Evolutionary conservation across 2,329 filamentous ascomycete genomes (phyloP), one percentile per base, ranked within the genome.

Genomic region (Ciborinia camelliae): DNA sequence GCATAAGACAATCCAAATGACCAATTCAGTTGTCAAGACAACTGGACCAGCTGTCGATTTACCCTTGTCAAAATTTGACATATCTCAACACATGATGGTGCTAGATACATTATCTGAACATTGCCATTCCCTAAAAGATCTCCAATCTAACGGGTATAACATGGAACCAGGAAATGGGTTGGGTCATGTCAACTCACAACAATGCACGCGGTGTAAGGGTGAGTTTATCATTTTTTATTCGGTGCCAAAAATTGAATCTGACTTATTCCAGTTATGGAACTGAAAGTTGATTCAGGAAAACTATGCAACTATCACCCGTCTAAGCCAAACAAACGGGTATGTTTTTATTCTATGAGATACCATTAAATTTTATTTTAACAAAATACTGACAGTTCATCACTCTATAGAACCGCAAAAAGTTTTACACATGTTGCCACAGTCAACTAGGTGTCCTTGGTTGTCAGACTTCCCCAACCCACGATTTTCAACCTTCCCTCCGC

Each of bases 141-240:
- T 70, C 23, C 10, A 54, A 30, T 18, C 61, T 28, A 66, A 65
- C 39, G 30, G 37, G 14, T 69, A 64, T 39, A 64, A 64, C 20
- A 45, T 66, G 14, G 26, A 66, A 37, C 61, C 57, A 7, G 67
- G 67, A 26, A 52, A 63, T 50, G 39, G 61, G n/a, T n/a, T 41
- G 10, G 62, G 62, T 62, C 60, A 65, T 61, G 47, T 50, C 23
- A 62, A 63, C 59, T 54, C 37, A 50, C 58, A 65, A 15, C 68
- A 69, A 64, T 70, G 66, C 39, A 65, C 55, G 28, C 58, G 57
- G 26, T 70, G 69, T 57, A 63, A 64, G 18, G 47, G 68, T 66
- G 64, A 63, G 67, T 65, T 53, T 51, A n/a, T 48, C 10, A 43
- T 43, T 15, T 18, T 43, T 20, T n/a, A n/a, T 43, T 43, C 15